A percentile compares a stretch with the other conserved stretches of the same genome.
Conservation (phyloP, 2,329 filamentous ascomycete genomes). For the Mollisiaceae sp. region DNA sequence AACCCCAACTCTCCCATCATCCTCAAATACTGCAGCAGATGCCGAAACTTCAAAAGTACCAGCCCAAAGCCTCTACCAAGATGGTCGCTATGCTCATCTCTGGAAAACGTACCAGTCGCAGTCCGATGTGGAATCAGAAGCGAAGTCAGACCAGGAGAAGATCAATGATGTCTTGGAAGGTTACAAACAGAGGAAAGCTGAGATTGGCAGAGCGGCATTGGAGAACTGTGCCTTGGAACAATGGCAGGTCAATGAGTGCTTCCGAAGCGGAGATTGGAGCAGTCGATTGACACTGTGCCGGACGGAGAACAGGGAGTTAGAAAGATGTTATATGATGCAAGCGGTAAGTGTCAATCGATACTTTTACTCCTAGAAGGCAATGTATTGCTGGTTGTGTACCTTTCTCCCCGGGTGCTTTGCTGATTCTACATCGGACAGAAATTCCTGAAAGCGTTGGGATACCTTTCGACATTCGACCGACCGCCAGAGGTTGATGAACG, state of each 20-base stretch:
- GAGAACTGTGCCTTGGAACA: slow-evolving; percentile 95
- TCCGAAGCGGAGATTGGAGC: slow-evolving; percentile 70
- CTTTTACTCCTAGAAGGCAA: neutral
- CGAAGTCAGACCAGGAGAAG: slow-evolving; percentile 79
- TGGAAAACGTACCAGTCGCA: slow-evolving; percentile 91
- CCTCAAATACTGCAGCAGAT: neutral
- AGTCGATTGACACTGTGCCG: slow-evolving; percentile 81
- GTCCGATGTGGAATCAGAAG: slow-evolving; percentile 68
- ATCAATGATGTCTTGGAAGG: slow-evolving; percentile 79
- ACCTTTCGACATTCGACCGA: slow-evolving; percentile 71
- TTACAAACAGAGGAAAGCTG: slow-evolving; percentile 80
- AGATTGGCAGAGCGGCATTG: slow-evolving; percentile 79
- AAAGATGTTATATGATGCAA: slow-evolving; percentile 89
- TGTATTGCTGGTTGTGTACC: neutral
- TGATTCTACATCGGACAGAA: slow-evolving; percentile 54
- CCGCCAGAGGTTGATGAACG: slow-evolving; percentile 76
- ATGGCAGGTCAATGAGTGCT: slow-evolving; percentile 81
- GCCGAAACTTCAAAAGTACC: slow-evolving; percentile 30
- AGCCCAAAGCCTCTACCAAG: slow-evolving; percentile 63
- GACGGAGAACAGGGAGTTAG: slow-evolving; percentile 76
- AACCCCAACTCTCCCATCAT: slow-evolving; percentile 14
- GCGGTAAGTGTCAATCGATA: slow-evolving; percentile 56
- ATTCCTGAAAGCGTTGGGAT: slow-evolving; percentile 89
- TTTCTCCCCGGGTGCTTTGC: neutral
- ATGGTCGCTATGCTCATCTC: slow-evolving; percentile 80